Conservation (phyloP, 1,284 basidiomycete species). For the Blastosporella zonata region DNA sequence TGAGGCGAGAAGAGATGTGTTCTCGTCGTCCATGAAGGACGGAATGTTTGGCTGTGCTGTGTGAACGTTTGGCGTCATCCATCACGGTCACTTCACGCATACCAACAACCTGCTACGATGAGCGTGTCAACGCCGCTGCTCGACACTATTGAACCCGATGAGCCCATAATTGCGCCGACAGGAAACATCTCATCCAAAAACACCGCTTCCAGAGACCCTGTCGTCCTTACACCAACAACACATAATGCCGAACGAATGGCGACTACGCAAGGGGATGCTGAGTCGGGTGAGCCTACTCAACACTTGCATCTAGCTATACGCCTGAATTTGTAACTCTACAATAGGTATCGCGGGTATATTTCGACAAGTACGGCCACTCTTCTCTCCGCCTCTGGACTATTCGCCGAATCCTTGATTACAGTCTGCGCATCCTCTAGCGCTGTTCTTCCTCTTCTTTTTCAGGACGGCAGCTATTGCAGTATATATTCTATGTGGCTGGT, state of each 20-base stretch:
- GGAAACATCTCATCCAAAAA: slow-evolving; percentile 38
- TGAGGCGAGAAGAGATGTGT: slow-evolving; percentile 14
- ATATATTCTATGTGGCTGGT: slow-evolving; percentile 84
- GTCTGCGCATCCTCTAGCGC: slow-evolving; percentile 81
- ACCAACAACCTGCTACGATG: slow-evolving; percentile 35
- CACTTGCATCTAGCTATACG: slow-evolving; percentile 1
- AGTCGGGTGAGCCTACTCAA: slow-evolving; percentile 49
- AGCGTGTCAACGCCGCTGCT: slow-evolving; percentile 57
- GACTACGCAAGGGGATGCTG: slow-evolving; percentile 58
- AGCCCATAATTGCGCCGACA: slow-evolving; percentile 35
- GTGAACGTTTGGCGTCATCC: not conserved
- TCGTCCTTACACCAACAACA: slow-evolving; percentile 57
- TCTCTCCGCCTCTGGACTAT: not conserved
- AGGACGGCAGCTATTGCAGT: slow-evolving; percentile 80
- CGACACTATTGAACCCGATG: slow-evolving; percentile 71
- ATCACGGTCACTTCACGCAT: not conserved
- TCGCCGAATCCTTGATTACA: slow-evolving; percentile 26
- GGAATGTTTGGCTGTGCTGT: slow-evolving; percentile 21
- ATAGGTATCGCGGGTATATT: slow-evolving; percentile 73
- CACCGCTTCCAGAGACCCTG: slow-evolving; percentile 36
- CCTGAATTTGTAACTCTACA: slow-evolving; percentile 3
- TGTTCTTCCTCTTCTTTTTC: slow-evolving; percentile 86
- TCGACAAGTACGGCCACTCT: slow-evolving; percentile 51
- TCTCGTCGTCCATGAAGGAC: slow-evolving; percentile 9
- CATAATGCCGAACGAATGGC: slow-evolving; percentile 44